Evolutionary conservation across 805 yeast genomes (phyloP), one percentile per base, ranked within the genome.

Genomic region (Torulaspora franciscae): DNA sequence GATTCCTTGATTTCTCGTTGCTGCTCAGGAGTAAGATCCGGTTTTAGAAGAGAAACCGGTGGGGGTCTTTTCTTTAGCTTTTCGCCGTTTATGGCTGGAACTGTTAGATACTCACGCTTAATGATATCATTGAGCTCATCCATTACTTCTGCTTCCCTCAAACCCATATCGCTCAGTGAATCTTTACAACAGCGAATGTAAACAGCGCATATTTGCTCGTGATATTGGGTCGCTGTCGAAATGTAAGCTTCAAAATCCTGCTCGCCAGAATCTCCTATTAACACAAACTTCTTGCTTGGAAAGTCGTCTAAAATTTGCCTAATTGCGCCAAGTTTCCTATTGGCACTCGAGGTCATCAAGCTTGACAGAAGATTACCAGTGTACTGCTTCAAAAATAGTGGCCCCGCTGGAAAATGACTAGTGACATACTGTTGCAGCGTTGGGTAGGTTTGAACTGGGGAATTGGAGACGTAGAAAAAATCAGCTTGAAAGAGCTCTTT

Each of bases 241-340:
- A 79, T 73, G 61, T 93, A 93, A 0, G 97, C 95, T 58, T 95
- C 99, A 34, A 91, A 69, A 67, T 93, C 99, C 52, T 83, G 83
- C 60, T 93, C 99, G 1, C 98, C 98, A 2, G 96, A 83, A 62
- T 93, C 99, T 26, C 99, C 99, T 11, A 93, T 75, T 40, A 95
- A 69, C 19, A 93, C 74, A 61, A 93, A 91, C 56, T 77, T 81
- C 51, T 90, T 80, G 1, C 76, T 49, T 0, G 95, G 88, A 59
- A 87, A 91, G 58, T 90, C 95, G 2, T 67, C 62, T 19, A 88
- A 51, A 6, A 93, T 75, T 45, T 77, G 75, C 32, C 72, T 68
- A 42, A 95, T 71, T 1, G 87, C 75, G 9, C 75, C 74, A 48
- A 79, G 75, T 64, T 93, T 93, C 36, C 95, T 76, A 40, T 87